phyloP scores from a whole-genome alignment of 495 filamentous ascomycete genomes.

The Geoglossum glabrum region DNA sequence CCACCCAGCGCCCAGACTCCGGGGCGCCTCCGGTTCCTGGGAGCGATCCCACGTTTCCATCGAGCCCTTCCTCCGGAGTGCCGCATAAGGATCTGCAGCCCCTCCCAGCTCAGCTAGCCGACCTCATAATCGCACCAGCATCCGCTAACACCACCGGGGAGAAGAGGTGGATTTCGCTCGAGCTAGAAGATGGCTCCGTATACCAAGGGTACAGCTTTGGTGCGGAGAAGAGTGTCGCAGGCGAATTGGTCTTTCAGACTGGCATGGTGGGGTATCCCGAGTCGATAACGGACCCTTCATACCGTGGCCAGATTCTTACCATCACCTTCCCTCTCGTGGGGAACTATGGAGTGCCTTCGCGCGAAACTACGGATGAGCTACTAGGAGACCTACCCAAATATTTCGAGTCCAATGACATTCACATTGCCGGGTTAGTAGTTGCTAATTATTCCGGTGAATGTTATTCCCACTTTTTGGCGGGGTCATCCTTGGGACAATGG shows the following conservation, averaged over 20 bases:
- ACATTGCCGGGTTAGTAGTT: constrained; percentile 75
- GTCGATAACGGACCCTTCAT: constrained; percentile 82
- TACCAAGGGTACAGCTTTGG: constrained; percentile 93
- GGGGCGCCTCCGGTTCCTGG: too few relatives aligned
- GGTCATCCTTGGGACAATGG: constrained; percentile 80
- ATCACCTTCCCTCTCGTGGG: constrained; percentile 80
- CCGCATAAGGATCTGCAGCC: too few relatives aligned
- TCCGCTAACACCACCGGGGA: too few relatives aligned
- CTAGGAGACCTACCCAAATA: constrained; percentile 68
- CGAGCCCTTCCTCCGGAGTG: too few relatives aligned
- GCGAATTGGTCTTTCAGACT: constrained; percentile 97
- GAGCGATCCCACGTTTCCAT: too few relatives aligned
- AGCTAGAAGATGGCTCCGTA: constrained; percentile 72
- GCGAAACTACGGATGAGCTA: constrained; percentile 60
- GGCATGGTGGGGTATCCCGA: constrained; percentile 99
- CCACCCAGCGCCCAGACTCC: too few relatives aligned
- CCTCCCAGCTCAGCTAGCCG: too few relatives aligned
- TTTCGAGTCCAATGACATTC: constrained; percentile 81
- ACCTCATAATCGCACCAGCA: too few relatives aligned
- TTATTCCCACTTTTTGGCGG: constrained; percentile 80
- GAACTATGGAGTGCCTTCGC: constrained; percentile 82
- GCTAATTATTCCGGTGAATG: constrained; percentile 85
- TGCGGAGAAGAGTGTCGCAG: constrained; percentile 73
- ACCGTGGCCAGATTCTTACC: constrained; percentile 79
- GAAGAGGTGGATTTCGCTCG: too few relatives aligned